Evolutionary conservation across 2,329 filamentous ascomycete genomes (phyloP).

Genomic region (Trichophyton simii): DNA sequence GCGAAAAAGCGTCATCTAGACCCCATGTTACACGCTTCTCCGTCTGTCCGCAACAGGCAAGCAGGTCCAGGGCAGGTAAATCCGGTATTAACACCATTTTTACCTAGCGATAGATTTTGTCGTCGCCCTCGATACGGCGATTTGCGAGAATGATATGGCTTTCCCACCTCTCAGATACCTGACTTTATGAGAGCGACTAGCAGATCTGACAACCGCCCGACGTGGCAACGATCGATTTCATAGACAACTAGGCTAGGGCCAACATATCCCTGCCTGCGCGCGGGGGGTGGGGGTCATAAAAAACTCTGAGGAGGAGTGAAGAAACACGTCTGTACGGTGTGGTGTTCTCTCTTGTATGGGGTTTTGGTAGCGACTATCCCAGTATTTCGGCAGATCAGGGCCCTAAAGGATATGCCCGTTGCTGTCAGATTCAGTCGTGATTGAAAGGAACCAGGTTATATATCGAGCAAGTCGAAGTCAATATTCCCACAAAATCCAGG

Average conservation of each 20-base stretch:
- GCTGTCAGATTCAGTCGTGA: slow-evolving; percentile 3
- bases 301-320: neutral
- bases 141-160: neutral
- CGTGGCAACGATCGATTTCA: slow-evolving; percentile 2
- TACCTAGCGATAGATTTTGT: neutral
- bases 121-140: neutral
- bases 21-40: neutral
- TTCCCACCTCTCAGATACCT: neutral
- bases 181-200: neutral
- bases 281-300: neutral
- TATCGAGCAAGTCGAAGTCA: neutral
- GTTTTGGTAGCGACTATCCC: neutral
- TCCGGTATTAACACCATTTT: neutral
- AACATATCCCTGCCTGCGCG: neutral
- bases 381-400: slow-evolving; percentile 1
- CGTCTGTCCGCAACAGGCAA: neutral
- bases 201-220: neutral
- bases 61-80: neutral
- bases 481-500: neutral
- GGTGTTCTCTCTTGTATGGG: neutral
- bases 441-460: neutral
- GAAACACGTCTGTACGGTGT: neutral
- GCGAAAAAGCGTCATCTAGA: neutral
- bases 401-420: neutral
- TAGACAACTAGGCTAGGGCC: neutral